A percentile compares a stretch with the other conserved stretches of the same genome.
These are phyloP conservation scores for Phialophora verrucosa DNA, from an alignment of 2,329 filamentous ascomycete species.

Conservation along the genomic window DNA sequence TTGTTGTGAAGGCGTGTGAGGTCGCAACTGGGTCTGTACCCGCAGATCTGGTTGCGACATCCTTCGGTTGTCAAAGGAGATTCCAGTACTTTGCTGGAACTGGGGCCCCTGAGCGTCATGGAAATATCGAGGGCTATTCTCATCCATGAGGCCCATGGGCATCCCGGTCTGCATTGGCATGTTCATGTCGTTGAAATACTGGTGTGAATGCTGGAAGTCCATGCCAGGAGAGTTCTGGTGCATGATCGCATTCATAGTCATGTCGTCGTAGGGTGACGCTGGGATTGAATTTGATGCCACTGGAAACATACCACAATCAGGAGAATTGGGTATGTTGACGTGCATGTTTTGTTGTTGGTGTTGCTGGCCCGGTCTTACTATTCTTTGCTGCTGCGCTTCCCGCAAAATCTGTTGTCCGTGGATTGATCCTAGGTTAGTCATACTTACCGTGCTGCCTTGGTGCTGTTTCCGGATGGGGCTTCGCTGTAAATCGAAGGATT, in stretches of 20 bases:
- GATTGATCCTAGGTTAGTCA: slow-evolving; percentile 63
- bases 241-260: slow-evolving; percentile 41
- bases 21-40: slow-evolving; percentile 52
- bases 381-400: slow-evolving; percentile 88
- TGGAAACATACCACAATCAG: slow-evolving; percentile 40
- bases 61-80: slow-evolving; percentile 42
- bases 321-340: slow-evolving; percentile 48
- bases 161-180: slow-evolving; percentile 35
- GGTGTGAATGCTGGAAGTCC: slow-evolving; percentile 37
- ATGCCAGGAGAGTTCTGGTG: slow-evolving; percentile 35
- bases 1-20: slow-evolving; percentile 67
- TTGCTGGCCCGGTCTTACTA: slow-evolving; percentile 74
- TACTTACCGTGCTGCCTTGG: slow-evolving; percentile 48
- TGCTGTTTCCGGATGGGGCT: slow-evolving; percentile 39
- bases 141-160: slow-evolving; percentile 35
- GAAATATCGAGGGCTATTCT: slow-evolving; percentile 39
- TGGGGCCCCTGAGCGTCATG: slow-evolving; percentile 33
- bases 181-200: slow-evolving; percentile 35
- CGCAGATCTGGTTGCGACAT: slow-evolving; percentile 49
- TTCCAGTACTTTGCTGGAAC: slow-evolving; percentile 32
- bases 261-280: slow-evolving; percentile 36
- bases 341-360: slow-evolving; percentile 43
- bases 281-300: slow-evolving; percentile 32
- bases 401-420: slow-evolving; percentile 79
- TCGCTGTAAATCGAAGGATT: slow-evolving; percentile 64